Evolutionary conservation across 192 early-diverging fungal species (phyloP).

Genomic region (Pecoramyces ruminantium): DNA sequence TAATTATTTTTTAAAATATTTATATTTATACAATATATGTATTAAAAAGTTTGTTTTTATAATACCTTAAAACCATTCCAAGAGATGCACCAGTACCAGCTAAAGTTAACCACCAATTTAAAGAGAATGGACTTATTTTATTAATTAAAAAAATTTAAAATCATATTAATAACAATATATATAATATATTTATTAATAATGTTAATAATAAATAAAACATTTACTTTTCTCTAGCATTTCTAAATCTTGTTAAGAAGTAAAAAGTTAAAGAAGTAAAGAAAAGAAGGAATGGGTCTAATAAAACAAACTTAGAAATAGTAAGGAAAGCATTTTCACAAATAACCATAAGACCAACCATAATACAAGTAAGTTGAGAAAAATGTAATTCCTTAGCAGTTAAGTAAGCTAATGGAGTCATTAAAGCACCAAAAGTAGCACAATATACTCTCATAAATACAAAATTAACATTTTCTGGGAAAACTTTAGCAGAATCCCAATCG

Average conservation of each 20-base stretch:
- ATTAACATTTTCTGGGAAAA: conserved; percentile 67
- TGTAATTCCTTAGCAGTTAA: conserved; percentile 60
- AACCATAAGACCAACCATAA: conserved; percentile 66
- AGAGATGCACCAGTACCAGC: conserved; percentile 69
- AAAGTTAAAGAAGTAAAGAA: conserved; percentile 59
- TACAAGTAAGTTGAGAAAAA: conserved; percentile 40
- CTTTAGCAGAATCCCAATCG: conserved; percentile 55
- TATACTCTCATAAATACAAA: conserved; percentile 80
- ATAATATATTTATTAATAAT: conserved; percentile 14
- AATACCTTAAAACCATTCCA: conserved; percentile 58
- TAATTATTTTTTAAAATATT: no score
- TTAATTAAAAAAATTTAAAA: neutral
- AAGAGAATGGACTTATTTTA: conserved; percentile 52
- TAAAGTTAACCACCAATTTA: conserved; percentile 80
- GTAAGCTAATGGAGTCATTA: conserved; percentile 80
- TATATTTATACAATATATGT: no score
- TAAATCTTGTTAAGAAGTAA: conserved; percentile 52
- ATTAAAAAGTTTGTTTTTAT: no score
- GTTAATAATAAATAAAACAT: neutral
- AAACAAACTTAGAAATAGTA: conserved; percentile 74
- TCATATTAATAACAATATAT: neutral
- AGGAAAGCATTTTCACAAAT: conserved; percentile 59
- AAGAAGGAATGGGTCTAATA: conserved; percentile 88
- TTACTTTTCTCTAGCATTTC: conserved; percentile 39
- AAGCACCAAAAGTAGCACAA: conserved; percentile 71